A percentile compares a stretch with the other conserved stretches of the same genome.
phyloP scores from a whole-genome alignment of 352 stramenopile genomes.

The Globisporangium nunn region DNA sequence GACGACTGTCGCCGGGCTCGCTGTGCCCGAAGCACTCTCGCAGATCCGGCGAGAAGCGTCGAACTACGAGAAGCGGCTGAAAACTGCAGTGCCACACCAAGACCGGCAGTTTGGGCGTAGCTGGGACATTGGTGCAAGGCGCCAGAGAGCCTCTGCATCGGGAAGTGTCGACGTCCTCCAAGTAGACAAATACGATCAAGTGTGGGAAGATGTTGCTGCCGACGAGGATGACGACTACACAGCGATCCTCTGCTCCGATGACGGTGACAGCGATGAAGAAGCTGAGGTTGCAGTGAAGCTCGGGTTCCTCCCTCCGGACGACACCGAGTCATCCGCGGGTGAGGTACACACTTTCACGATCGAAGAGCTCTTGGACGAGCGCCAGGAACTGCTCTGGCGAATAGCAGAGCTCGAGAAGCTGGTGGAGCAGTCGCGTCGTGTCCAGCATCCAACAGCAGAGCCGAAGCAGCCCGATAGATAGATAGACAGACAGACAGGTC shows the following conservation, averaged over 20 bases:
- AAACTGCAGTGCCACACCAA: constrained; percentile 20
- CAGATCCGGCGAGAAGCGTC: constrained; percentile 35
- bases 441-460: not conserved
- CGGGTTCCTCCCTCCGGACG: not conserved
- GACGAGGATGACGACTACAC: not conserved
- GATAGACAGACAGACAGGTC: not conserved
- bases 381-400: constrained; percentile 25
- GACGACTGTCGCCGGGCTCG: constrained; percentile 48
- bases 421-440: constrained; percentile 15
- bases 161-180: not conserved
- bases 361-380: constrained; percentile 26
- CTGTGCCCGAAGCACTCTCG: constrained; percentile 34
- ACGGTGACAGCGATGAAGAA: not conserved
- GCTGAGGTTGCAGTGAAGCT: not conserved
- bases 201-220: not conserved
- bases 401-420: constrained; percentile 34
- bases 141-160: not conserved
- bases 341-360: constrained; percentile 6
- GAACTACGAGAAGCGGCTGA: constrained; percentile 35
- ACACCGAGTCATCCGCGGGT: not conserved
- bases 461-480: not conserved
- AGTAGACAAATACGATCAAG: not conserved
- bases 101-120: not conserved
- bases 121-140: not conserved
- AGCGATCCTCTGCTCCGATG: not conserved